Evolutionary conservation across 192 early-diverging fungal species (phyloP).

Genomic region (Bifiguratus adelaidae): DNA sequence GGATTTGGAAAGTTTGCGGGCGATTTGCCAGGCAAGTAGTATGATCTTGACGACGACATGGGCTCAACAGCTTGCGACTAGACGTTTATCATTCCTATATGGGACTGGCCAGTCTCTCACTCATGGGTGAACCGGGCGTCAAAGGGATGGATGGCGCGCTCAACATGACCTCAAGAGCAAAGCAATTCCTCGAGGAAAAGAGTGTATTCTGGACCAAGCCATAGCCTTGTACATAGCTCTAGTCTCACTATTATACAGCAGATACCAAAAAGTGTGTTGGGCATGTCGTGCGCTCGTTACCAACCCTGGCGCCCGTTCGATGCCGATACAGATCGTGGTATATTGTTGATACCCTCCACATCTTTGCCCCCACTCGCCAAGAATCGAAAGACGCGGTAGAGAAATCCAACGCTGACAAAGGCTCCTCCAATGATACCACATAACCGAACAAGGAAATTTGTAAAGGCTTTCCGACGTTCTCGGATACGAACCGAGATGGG

Average conservation of each 20-base stretch:
- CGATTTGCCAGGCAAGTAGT: slow-evolving; percentile 39
- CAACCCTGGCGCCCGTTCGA: too few species aligned
- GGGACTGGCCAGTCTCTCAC: slow-evolving; percentile 58
- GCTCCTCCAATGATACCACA: slow-evolving; percentile 84
- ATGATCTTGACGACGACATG: background rate
- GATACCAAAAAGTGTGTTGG: too few species aligned
- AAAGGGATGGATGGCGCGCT: slow-evolving; percentile 33
- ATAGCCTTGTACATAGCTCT: too few species aligned
- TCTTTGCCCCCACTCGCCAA: too few species aligned
- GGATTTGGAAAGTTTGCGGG: slow-evolving; percentile 57
- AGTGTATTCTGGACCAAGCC: slow-evolving; percentile 35
- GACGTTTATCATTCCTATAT: slow-evolving; percentile 82
- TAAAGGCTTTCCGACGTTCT: slow-evolving; percentile 48
- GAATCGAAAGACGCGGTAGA: slow-evolving; percentile 28
- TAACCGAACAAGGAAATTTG: slow-evolving; percentile 65
- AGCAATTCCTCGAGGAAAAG: slow-evolving; percentile 17
- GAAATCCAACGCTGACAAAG: slow-evolving; percentile 56
- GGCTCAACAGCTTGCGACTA: slow-evolving; percentile 10
- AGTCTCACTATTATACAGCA: too few species aligned
- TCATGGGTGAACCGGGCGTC: slow-evolving; percentile 41
- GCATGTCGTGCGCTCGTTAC: too few species aligned
- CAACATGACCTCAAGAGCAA: slow-evolving; percentile 36
- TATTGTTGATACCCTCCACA: too few species aligned
- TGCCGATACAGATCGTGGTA: too few species aligned
- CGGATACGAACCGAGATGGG: slow-evolving; percentile 74